Evolutionary conservation across 305 asterid species (phyloP), one percentile per base, ranked within the genome.

Genomic region (Stenogyne calaminthoides): DNA sequence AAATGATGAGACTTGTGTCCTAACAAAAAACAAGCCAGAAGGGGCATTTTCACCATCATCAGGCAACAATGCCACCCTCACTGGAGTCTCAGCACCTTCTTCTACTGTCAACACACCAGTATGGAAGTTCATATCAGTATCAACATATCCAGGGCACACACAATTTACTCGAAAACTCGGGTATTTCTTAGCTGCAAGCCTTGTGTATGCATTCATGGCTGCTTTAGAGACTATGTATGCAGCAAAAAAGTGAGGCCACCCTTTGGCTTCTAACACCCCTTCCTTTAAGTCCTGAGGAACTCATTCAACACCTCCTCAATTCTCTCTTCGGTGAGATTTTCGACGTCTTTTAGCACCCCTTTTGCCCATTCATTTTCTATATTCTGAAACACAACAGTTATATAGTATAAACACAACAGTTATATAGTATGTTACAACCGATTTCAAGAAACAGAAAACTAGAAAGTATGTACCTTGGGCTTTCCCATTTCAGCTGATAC

Each of bases 191-290:
- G 94, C 89, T 51, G 84, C 49, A 64, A 85, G 51, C 75, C 88
- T 84, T 4, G 93, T 79, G 83, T 88, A 83, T 0, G 85, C 91
- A 56, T 80, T 82, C 86, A 88, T 9, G 40, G 85, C 83, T 25
- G 89, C 93, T 86, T 89, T 89, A 42, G 93, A 84, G 56, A 89
- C 61, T n/a, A 8, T 78, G 51, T 88, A 89, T 25, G 91, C 85
- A 42, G 81, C 72, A 32, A 71, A 7, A 51, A 22, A n/a, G 16
- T 69, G 3, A 54, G 95, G 87, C 95, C 90, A 88, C 14, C 87
- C 89, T 76, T 87, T 83, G 62, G 80, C 76, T 72, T 81, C 82
- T 11, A 78, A 19, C 0, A 67, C 6, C 3, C 84, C 95, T 34
- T 89, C 88, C 56, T 81, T 77, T 52, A 84, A 70, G 58, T 85